Conservation (phyloP, 768 basidiomycete genomes). For the Tylopilus intermedius region DNA sequence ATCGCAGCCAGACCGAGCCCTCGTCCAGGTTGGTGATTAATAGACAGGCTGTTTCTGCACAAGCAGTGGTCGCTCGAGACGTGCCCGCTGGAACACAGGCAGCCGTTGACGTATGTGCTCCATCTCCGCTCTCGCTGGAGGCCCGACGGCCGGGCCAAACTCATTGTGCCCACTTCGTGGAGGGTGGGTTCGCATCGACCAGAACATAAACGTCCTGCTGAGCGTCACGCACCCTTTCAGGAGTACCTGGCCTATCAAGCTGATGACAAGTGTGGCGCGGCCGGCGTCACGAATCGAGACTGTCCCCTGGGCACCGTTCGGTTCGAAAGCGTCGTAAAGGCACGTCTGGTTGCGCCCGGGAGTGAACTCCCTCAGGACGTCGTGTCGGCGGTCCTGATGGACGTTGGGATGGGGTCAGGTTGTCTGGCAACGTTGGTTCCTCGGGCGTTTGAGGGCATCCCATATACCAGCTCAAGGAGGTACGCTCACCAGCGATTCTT, state of each 20-base stretch:
- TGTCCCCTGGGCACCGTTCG: constrained; percentile 19
- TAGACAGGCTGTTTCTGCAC: constrained; percentile 9
- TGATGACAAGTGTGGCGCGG: not conserved
- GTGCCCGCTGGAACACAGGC: constrained; percentile 15
- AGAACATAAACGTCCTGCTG: not conserved
- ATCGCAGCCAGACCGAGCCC: not conserved
- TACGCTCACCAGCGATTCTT: not conserved
- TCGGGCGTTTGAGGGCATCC: constrained; percentile 15
- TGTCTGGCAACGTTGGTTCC: constrained; percentile 7
- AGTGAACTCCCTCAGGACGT: constrained; percentile 11
- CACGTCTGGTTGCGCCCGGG: not conserved
- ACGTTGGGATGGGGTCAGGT: not conserved
- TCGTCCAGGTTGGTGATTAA: not conserved
- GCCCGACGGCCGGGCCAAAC: constrained; percentile 12
- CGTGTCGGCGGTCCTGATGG: constrained; percentile 9
- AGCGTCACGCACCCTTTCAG: constrained; percentile 4
- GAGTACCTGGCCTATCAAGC: constrained; percentile 1
- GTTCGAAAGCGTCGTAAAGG: constrained; percentile 8
- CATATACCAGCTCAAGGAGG: constrained; percentile 17
- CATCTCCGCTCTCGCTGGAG: constrained; percentile 23
- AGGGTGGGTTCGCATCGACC: constrained; percentile 16
- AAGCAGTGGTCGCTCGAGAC: constrained; percentile 7
- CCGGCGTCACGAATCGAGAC: not conserved
- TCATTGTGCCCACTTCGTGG: constrained; percentile 22
- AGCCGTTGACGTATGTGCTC: constrained; percentile 17